Conservation (phyloP, 2,329 filamentous ascomycete genomes). For the Rutstroemia sp. region DNA sequence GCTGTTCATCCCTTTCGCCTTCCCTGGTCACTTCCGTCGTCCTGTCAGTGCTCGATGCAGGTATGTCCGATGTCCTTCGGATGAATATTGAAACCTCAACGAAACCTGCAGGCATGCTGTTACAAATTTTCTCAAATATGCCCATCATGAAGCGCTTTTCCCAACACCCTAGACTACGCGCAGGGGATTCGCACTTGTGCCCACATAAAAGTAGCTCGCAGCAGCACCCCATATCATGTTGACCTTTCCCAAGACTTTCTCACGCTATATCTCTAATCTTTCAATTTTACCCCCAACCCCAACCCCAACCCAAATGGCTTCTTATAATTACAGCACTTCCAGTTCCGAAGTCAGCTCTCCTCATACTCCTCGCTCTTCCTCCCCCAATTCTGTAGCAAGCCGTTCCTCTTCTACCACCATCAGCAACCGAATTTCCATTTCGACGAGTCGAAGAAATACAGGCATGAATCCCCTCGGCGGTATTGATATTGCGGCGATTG, state of each 20-base stretch:
- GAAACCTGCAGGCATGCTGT: conserved; percentile 23
- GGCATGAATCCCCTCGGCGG: conserved; percentile 24
- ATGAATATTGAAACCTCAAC: conserved; percentile 22
- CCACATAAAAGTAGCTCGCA: conserved; percentile 13
- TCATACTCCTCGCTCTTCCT: conserved; percentile 13
- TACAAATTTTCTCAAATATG: conserved; percentile 11
- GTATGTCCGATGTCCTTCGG: not conserved
- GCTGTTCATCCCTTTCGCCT: not conserved
- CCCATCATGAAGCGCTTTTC: not conserved
- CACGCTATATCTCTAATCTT: conserved; percentile 4
- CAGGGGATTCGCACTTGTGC: conserved; percentile 11
- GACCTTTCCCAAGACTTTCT: conserved; percentile 6
- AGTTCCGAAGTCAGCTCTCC: conserved; percentile 19
- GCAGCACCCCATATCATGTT: conserved; percentile 18
- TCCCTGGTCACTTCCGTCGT: not conserved
- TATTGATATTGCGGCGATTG: conserved; percentile 48
- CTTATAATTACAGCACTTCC: conserved; percentile 21
- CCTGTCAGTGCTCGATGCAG: not conserved
- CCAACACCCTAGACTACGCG: not conserved
- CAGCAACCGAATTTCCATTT: conserved; percentile 26
- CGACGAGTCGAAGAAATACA: conserved; percentile 20
- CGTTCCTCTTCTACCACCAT: conserved; percentile 23
- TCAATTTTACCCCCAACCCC: not conserved
- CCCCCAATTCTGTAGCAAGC: conserved; percentile 24
- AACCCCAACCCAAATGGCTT: conserved; percentile 20